phyloP scores from a whole-genome alignment of 1,284 basidiomycete species.

The Mycena citricolor region DNA sequence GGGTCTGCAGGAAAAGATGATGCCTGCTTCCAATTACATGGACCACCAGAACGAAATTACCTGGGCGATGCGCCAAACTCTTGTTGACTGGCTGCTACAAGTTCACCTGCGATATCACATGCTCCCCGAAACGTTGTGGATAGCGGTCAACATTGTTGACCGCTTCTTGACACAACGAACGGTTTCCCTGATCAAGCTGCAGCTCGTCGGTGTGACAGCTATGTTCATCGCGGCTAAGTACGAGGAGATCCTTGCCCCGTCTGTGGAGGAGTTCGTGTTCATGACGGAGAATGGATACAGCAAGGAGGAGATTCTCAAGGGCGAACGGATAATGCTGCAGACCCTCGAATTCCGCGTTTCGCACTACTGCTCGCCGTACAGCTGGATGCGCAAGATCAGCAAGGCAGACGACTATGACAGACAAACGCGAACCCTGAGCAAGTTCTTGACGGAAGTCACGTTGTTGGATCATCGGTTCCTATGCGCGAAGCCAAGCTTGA shows the following conservation, averaged over 20 bases:
- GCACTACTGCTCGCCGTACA: constrained; percentile 98
- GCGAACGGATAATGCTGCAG: constrained; percentile 93
- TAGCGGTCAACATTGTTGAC: constrained; percentile 96
- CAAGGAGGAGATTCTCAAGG: constrained; percentile 96
- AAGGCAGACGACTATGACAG: constrained; percentile 99
- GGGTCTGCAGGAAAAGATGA: constrained; percentile 66
- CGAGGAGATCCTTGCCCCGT: constrained; percentile 95
- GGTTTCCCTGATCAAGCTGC: constrained; percentile 92
- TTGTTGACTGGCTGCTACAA: constrained; percentile 98
- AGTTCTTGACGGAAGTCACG: constrained; percentile 97
- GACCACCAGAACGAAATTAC: constrained; percentile 91
- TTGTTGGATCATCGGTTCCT: constrained; percentile 93
- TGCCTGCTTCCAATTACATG: constrained; percentile 97
- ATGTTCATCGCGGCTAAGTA: constrained; percentile 99
- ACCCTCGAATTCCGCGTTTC: constrained; percentile 95
- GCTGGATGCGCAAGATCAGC: constrained; percentile 98
- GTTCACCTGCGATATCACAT: constrained; percentile 97
- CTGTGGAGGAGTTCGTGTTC: constrained; percentile 93
- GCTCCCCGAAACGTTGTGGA: constrained; percentile 97
- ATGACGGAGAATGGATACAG: constrained; percentile 96
- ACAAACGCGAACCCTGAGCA: constrained; percentile 94
- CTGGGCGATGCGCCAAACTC: constrained; percentile 93
- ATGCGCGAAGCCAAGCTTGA: constrained; percentile 88
- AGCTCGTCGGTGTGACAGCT: constrained; percentile 96
- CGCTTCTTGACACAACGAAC: constrained; percentile 93